Evolutionary conservation across 495 filamentous ascomycete species (phyloP).

Genomic region (Penicillium odoratum): DNA sequence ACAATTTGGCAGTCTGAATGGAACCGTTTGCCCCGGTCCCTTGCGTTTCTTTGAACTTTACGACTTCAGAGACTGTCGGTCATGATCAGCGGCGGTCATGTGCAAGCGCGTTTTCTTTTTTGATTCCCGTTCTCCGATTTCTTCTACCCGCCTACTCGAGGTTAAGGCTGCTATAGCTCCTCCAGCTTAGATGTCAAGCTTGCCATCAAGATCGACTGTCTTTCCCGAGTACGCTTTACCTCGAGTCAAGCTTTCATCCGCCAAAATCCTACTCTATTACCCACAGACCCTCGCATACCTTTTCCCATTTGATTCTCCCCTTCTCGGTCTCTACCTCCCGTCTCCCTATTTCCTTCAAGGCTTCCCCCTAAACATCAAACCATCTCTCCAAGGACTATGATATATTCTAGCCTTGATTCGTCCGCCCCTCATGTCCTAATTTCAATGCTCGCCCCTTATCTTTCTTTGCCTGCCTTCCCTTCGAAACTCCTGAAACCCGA

Average conservation of each 20-base stretch:
- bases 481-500: slow-evolving; percentile 13
- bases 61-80: slow-evolving; percentile 40
- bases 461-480: slow-evolving; percentile 8
- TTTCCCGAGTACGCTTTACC: neutral
- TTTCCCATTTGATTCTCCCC: neutral
- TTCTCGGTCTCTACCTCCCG: slow-evolving; percentile 19
- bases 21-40: slow-evolving; percentile 20
- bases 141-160: slow-evolving; percentile 30
- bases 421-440: slow-evolving; percentile 8
- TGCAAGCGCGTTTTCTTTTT: slow-evolving; percentile 38
- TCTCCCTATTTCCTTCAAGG: slow-evolving; percentile 10
- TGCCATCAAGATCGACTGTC: neutral
- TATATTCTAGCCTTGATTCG: neutral
- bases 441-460: slow-evolving; percentile 1
- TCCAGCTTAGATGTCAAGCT: slow-evolving; percentile 15
- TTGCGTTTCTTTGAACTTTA: slow-evolving; percentile 34
- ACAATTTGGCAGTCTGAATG: slow-evolving; percentile 17
- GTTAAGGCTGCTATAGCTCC: slow-evolving; percentile 32
- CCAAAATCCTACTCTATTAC: neutral
- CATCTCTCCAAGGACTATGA: neutral
- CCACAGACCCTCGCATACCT: slow-evolving; percentile 1
- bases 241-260: neutral
- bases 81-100: slow-evolving; percentile 38
- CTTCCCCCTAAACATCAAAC: slow-evolving; percentile 3
- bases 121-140: slow-evolving; percentile 46